Base-by-base conservation (phyloP, 306 rosid genomes). In the Arachis hypogaea region DNA sequence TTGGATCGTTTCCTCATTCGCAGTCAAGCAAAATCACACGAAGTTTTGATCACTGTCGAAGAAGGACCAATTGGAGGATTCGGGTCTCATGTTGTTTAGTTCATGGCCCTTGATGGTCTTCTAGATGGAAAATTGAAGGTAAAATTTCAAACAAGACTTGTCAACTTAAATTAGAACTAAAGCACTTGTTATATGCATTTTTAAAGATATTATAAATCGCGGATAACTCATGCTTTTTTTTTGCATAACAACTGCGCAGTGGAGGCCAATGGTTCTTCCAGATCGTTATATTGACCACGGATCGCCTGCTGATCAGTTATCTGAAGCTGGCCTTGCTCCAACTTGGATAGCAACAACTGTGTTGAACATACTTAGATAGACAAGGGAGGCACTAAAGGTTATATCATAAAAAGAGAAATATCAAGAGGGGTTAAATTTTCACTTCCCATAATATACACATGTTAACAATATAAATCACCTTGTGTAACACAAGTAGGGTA, bases 61-160 rank as follows among this genome's bases (percentile, higher is more conserved):
- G 99, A 94, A 83, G 99, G 99, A 69, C 92, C 98, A 4, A 88
- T 94, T 7, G 98, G 98, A 64, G 99, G 99, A 38, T 94, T 94
- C 58, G 96, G 96, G 45, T 94, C 99, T 49, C 99, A 92, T 68
- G 99, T 94, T 79, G 96, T 80, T 63, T 97, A 94, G 78, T 94
- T 94, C 83, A 75, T 94, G 83, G 96, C 99, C 63, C 96, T 94
- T 49, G 97, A 94, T 77, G 16, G 16, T 16, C 16, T 16, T 16
- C 16, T 16, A 16, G 16, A 16, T 16, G 16, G 16, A 16, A 16
- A 88, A 30, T 59, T 92, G 54, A 94, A 84, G 96, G 99, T 94
- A 77, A 2, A 16, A 16, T 0, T 16, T 16, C 16, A 16, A 16
- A 16, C 16, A 16, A 16, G 16, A 16, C 16, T 16, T 16, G 16